Percentiles rank a stretch among this genome's conserved stretches.
These are phyloP conservation scores for Sclerospora graminicola DNA, from an alignment of 352 stramenopile genomes.

Conservation along the genomic window DNA sequence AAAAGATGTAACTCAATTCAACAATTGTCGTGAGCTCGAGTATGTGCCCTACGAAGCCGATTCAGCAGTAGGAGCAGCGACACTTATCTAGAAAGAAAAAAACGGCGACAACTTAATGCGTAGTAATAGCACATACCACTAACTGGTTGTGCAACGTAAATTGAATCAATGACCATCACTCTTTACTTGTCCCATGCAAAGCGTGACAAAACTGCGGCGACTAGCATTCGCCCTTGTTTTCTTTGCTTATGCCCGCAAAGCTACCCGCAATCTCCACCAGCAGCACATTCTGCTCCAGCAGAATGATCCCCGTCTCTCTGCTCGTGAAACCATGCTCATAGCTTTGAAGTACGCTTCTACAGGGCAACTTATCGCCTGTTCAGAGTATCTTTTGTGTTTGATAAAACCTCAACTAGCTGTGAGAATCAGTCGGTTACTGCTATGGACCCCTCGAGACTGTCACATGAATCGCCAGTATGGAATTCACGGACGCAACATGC, in stretches of 20 bases:
- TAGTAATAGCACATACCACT: too few species aligned
- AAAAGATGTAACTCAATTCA: constrained; percentile 48
- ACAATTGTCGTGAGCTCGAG: constrained; percentile 57
- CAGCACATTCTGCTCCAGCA: constrained; percentile 16
- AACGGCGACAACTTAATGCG: too few species aligned
- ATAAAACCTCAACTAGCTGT: constrained; percentile 37
- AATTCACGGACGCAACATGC: constrained; percentile 34
- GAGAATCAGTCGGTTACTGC: constrained; percentile 33
- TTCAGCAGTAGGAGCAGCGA: neutral
- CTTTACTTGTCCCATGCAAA: neutral
- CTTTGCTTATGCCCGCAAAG: constrained; percentile 16
- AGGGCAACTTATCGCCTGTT: constrained; percentile 38
- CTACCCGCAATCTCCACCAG: constrained; percentile 9
- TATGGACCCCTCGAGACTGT: constrained; percentile 24
- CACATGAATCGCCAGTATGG: constrained; percentile 32
- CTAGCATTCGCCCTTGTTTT: constrained; percentile 10
- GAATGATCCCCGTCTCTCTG: constrained; percentile 11
- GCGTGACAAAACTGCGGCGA: constrained; percentile 5
- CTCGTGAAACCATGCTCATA: constrained; percentile 5
- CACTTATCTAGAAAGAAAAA: too few species aligned
- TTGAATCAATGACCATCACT: constrained; percentile 1
- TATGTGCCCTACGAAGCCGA: constrained; percentile 44
- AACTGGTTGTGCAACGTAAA: too few species aligned
- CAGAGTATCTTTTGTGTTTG: constrained; percentile 44
- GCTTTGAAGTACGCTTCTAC: constrained; percentile 34